Evolutionary conservation across 106 monocot genomes (phyloP), one percentile per base, ranked within the genome.

Genomic region (Alisma plantagoaquatica): DNA sequence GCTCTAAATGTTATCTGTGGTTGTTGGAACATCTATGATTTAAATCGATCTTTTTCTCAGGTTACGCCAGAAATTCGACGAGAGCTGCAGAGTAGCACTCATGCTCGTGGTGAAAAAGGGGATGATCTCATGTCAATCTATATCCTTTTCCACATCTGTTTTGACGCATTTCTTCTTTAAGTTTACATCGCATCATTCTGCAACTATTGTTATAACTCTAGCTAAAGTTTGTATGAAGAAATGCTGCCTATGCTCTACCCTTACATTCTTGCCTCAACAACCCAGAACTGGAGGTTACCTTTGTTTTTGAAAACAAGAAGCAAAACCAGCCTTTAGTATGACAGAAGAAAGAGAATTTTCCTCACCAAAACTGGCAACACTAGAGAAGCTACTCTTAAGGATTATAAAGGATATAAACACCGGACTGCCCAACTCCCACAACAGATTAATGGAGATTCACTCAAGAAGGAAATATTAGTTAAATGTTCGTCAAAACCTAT

Each of bases 51-150:
- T 38, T 38, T 38, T 7, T 7, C 35, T 2, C 65, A 98, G 96
- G 89, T 98, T 55, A 98, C 96, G n/a, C 96, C 96, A 23, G 96
- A 98, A 71, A 89, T 98, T 21, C 69, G 69, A 21, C 68, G 96
- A 67, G 96, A 98, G 56, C 71, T 98, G 2, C 77, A 78, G 49
- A 74, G 61, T 27, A 98, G 96, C 64, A 70, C 59, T 33, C n/a
- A n/a, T n/a, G 81, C 73, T 33, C 77, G 89, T 10, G 96, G 96
- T 3, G 81, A 85, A 47, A 87, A 83, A 54, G 84, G 70, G 4
- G 92, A 76, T 31, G 70, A 78, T 60, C 18, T 46, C 3, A 74
- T 77, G 73, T 71, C 68, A 17, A 77, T 69, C 27, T 65, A 96
- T 96, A 89, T 96, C 96, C 89, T 96, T 85, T 48, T 44, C 15